Base-by-base conservation (phyloP, 2,329 filamentous ascomycete species). In the Pseudocercospora fuligena region DNA sequence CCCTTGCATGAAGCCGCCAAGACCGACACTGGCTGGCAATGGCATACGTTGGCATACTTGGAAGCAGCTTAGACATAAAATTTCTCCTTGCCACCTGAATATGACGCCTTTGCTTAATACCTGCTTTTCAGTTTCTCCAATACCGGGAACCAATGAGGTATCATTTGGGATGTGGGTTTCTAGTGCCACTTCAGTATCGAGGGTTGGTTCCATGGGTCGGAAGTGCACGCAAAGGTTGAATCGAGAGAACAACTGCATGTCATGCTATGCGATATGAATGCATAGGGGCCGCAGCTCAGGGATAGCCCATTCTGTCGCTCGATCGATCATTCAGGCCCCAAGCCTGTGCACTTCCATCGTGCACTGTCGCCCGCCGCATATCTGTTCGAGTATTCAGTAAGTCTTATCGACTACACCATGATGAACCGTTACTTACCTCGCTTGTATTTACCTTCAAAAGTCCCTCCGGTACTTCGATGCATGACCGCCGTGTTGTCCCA, bases 401-500 rank as follows among this genome's bases (percentile, higher is more conserved):
- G 27, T 31, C 27, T n/a, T 16, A 2, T 29, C 40, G 1, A 43
- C 9, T 27, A 56, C 12, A 47, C 23, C 12, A 21, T 36, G 16
- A 3, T 9, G 6, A 8, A 58, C 5, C 27, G n/a, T 5, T 3
- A 54, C 66, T 61, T 43, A 68, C 66, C 66, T 31, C 71, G 63
- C 25, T 63, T 62, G 60, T 65, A 68, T 71, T 80, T 82, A 0
- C 83, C 82, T 67, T 81, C 80, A 66, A 85, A 87, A 0, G 74
- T 73, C 0, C 86, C 86, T 0, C 79, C 78, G 1, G 79, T 81
- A 0, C 85, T 84, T 5, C 85, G 76, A 74, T 89, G 86, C 80
- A 88, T 81, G 16, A 85, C 83, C 58, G 80, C 82, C 0, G 84
- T 84, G 73, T 89, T 89, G 70, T 89, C 87, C 87, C 87, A 89